Evolutionary conservation across 768 basidiomycete species (phyloP), one percentile per base, ranked within the genome.

Genomic region (Lactarius deliciosus): DNA sequence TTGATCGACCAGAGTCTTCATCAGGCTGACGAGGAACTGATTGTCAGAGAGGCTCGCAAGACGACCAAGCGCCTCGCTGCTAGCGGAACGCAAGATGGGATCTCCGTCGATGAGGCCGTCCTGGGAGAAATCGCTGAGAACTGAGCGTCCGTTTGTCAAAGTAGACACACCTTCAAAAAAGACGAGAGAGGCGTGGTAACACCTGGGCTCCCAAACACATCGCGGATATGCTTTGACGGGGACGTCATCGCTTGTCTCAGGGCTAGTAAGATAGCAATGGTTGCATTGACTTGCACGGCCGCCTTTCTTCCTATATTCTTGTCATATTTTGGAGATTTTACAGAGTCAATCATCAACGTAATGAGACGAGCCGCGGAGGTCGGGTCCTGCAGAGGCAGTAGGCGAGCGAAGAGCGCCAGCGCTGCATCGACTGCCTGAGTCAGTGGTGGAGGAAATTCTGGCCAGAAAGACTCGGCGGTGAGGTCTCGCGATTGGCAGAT

Each of bases 1-100:
- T 72, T 94, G 90, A 71, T 97, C 91, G 10, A 98, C 94, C 5
- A 98, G 81, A 68, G 86, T 86, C 76, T 97, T 97, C 68, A 94
- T 89, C 75, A 96, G 91, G 55, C 82, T 83, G 0, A 92, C 91
- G 59, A 98, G 81, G 80, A 95, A 96, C 50, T 82, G 84, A 8
- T 89, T 92, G 5, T 90, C 93, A 1, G 91, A 90, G 38, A 96
- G 78, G 71, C 86, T 90, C 9, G 92, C 90, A 9, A 98, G 78
- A 18, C 92, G 87, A 18, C 96, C 97, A 66, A 98, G 86, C 0
- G 91, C 87, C 75, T 97, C 94, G 69, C 94, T 95, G 43, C 89
- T 87, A 0, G 89, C 87, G 20, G 84, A 83, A 1, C 96, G 86
- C 20, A 98, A 77, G 25, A 88, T 82, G 2, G 84, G 76, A 73